These are phyloP conservation scores for Scleroderma bovista DNA, from an alignment of 768 basidiomycete genomes.

Conservation along the genomic window DNA sequence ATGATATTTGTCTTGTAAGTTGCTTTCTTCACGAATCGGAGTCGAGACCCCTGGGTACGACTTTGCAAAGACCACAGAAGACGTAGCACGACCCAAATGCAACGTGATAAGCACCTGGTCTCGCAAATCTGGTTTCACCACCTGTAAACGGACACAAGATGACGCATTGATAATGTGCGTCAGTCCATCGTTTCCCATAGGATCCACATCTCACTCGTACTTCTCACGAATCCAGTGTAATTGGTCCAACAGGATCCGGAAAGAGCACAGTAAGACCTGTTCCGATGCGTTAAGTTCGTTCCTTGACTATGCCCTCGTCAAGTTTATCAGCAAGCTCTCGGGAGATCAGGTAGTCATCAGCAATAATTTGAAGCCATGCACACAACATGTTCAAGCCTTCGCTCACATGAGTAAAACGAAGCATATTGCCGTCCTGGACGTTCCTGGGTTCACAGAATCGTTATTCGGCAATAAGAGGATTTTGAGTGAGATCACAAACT, in stretches of 20 bases:
- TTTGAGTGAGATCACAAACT: neutral
- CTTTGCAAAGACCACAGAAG: neutral
- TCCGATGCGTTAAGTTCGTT: neutral
- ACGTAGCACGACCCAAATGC: neutral
- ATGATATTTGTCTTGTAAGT: neutral
- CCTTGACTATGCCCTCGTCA: neutral
- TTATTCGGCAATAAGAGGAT: neutral
- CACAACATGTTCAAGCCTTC: neutral
- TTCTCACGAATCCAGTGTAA: neutral
- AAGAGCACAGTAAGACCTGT: neutral
- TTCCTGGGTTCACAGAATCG: neutral
- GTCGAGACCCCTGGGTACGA: neutral
- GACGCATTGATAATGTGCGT: neutral
- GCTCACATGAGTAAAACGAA: neutral
- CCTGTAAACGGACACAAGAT: neutral
- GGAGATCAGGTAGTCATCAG: neutral
- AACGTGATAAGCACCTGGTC: neutral
- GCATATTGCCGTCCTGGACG: neutral
- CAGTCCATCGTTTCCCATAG: neutral
- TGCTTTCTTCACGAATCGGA: neutral
- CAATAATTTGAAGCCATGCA: neutral
- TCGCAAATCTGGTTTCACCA: too few relatives aligned
- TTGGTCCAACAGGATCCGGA: neutral
- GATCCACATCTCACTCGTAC: neutral
- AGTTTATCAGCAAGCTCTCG: neutral